A percentile compares a stretch with the other conserved stretches of the same genome.
Evolutionary conservation across 768 basidiomycete genomes (phyloP).

Genomic region (Floccularia luteovirens): DNA sequence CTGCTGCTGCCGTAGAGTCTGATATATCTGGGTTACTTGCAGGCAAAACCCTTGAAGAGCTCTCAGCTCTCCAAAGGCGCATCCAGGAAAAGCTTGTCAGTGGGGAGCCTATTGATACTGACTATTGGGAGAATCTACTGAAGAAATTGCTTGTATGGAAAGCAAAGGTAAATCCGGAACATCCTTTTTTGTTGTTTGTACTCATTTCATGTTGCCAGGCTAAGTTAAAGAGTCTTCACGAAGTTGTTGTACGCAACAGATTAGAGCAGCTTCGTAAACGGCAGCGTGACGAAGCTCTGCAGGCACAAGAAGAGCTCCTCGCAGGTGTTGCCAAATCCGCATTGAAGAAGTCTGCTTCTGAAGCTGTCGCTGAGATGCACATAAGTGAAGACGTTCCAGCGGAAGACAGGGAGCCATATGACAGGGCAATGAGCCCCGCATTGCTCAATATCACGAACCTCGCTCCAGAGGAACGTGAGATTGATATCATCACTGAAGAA

Average conservation of each 20-base stretch:
- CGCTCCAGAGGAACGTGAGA: constrained; percentile 69
- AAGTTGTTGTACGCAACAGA: constrained; percentile 94
- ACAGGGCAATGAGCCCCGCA: constrained; percentile 81
- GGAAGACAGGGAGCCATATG: constrained; percentile 76
- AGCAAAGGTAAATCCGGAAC: constrained; percentile 58
- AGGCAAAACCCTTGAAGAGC: constrained; percentile 82
- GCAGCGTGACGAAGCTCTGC: constrained; percentile 92
- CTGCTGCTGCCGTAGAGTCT: constrained; percentile 73
- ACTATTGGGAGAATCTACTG: constrained; percentile 94
- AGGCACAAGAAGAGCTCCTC: constrained; percentile 85
- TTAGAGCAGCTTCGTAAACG: constrained; percentile 93
- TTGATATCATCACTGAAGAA: constrained; percentile 65
- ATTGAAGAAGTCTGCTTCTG: constrained; percentile 26
- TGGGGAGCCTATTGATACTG: constrained; percentile 92
- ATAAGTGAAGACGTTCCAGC: constrained; percentile 22
- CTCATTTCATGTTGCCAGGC: constrained; percentile 39
- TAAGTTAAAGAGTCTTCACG: constrained; percentile 86
- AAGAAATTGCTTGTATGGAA: constrained; percentile 95
- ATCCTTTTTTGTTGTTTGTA: background rate
- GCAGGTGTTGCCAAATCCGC: constrained; percentile 68
- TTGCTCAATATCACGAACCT: constrained; percentile 67
- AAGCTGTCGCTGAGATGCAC: constrained; percentile 24
- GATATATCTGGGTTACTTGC: constrained; percentile 78
- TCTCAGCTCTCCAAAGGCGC: constrained; percentile 74
- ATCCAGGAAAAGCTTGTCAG: constrained; percentile 85